Evolutionary conservation across 345 rosid genomes (phyloP).

Genomic region (Clarkia xantiana): DNA sequence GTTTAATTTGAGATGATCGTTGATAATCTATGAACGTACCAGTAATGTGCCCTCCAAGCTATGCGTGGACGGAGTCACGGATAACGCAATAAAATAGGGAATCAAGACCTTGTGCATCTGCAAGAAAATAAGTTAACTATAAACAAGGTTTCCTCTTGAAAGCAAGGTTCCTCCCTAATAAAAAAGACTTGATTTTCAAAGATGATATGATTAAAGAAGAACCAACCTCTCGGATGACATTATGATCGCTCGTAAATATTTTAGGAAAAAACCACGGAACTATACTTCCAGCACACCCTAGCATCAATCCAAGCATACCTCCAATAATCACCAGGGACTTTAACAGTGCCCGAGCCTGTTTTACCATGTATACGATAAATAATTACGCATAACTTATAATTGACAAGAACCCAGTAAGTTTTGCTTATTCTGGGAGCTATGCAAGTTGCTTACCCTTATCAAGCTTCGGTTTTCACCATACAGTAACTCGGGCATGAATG

Average conservation of each 20-base stretch:
- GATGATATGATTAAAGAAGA: neutral
- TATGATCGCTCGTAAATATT: constrained; percentile 31
- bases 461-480: constrained; percentile 25
- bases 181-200: neutral
- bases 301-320: constrained; percentile 19
- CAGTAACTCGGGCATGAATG: constrained; percentile 44
- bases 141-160: no score
- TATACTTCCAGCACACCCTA: constrained; percentile 26
- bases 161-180: neutral
- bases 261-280: constrained; percentile 37
- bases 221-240: constrained; percentile 29
- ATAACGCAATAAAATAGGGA: constrained; percentile 54
- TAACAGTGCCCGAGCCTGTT: constrained; percentile 35
- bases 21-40: no score
- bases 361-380: constrained; percentile 1
- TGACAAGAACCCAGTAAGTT: no score
- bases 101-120: constrained; percentile 44
- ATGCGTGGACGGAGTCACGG: constrained; percentile 51
- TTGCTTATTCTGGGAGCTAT: neutral
- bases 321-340: constrained; percentile 37
- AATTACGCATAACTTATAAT: neutral
- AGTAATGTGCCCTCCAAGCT: constrained; percentile 79
- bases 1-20: no score
- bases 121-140: constrained; percentile 5
- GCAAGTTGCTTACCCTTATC: constrained; percentile 20